Evolutionary conservation across 345 rosid genomes (phyloP), one percentile per base, ranked within the genome.

Genomic region (Dovyalis caffra): DNA sequence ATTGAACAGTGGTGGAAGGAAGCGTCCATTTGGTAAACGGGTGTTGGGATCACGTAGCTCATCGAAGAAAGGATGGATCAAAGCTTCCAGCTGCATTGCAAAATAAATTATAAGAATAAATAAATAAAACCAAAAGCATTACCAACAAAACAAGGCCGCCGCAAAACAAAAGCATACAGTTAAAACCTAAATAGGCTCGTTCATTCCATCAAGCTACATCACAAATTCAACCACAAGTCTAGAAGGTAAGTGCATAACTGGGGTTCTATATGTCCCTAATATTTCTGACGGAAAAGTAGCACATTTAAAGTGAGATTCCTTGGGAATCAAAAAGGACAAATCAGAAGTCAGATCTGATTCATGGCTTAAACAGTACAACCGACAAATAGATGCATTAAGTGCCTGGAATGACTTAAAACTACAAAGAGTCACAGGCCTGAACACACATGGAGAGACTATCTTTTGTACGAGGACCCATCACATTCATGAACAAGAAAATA

Each of bases 61-160:
- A n/a, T 93, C 98, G 64, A 93, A 95, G 85, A 96, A 96, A 5
- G 99, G 97, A 78, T 93, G 99, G 73, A 86, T 73, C 88, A 96
- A 78, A 58, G 98, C 86, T 78, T 96, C 99, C 23, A 93, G 71
- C 99, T 95, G 83, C 81, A 75, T 15, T 74, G 6, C 38, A 66
- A 33, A 37, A 66, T 34, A 37, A 21, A 37, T 38, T 10, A 66
- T 35, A 34, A 28, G 63, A 58, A 31, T 14, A 8, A 35, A 66
- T 2, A 8, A 38, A 72, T 26, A 29, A n/a, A 20, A 23, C 14
- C 23, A 28, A 53, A 33, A 40, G 14, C 28, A 47, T 20, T 33
- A 45, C 29, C 26, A 60, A 4, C 14, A 32, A 11, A 18, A 18
- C 35, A 35, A 33, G 4, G 28, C 47, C 68, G 14, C 34, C 14